Evolutionary conservation across 805 yeast species (phyloP).

Genomic region (Ogataea nakhonphanomensis): DNA sequence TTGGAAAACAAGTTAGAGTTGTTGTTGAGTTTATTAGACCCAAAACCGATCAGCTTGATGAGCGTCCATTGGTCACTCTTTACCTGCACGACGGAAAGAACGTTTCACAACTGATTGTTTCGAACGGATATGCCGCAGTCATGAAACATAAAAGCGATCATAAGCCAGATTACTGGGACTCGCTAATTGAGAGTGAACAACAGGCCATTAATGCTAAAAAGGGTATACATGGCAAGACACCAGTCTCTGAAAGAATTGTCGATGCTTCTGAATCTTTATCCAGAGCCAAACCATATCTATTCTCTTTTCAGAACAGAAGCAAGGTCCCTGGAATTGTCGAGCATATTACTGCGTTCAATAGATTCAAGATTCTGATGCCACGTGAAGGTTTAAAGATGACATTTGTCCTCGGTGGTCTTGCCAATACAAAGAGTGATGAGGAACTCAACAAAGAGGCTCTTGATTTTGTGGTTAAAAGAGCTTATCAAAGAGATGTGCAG

Average conservation of each 20-base stretch:
- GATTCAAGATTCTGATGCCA: slow-evolving; percentile 65
- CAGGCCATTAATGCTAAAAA: slow-evolving; percentile 51
- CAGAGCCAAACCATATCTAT: slow-evolving; percentile 70
- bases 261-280: slow-evolving; percentile 76
- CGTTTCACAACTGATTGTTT: slow-evolving; percentile 57
- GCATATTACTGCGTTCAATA: slow-evolving; percentile 60
- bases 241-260: slow-evolving; percentile 57
- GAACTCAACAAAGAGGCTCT: slow-evolving; percentile 47
- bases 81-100: slow-evolving; percentile 49
- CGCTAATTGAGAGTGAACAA: slow-evolving; percentile 64
- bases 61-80: slow-evolving; percentile 62
- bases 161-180: slow-evolving; percentile 75
- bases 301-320: slow-evolving; percentile 64
- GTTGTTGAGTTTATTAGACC: slow-evolving; percentile 63
- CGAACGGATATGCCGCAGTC: slow-evolving; percentile 72
- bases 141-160: slow-evolving; percentile 70
- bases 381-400: slow-evolving; percentile 68
- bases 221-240: slow-evolving; percentile 63
- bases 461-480: slow-evolving; percentile 48
- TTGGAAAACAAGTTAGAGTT: slow-evolving; percentile 68
- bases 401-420: slow-evolving; percentile 72
- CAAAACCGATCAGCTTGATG: slow-evolving; percentile 57
- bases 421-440: slow-evolving; percentile 38
- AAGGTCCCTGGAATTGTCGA: slow-evolving; percentile 70
- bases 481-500: slow-evolving; percentile 70